These are phyloP conservation scores for Coniochaeta hoffmannii DNA, from an alignment of 2,329 filamentous ascomycete species.

Conservation along the genomic window DNA sequence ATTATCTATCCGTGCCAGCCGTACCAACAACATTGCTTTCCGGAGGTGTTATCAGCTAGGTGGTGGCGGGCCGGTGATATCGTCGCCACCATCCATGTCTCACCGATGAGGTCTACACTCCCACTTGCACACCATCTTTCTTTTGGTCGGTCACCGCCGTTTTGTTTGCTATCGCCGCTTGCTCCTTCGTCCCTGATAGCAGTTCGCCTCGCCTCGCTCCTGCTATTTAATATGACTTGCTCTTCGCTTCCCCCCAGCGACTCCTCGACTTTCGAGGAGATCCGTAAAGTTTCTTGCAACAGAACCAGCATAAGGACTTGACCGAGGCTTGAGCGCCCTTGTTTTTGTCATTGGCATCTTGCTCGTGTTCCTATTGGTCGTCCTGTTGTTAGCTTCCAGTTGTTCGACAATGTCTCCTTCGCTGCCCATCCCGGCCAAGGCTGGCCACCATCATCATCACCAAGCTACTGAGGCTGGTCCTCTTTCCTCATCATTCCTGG, in stretches of 20 bases:
- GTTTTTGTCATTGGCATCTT: background rate
- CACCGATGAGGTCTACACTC: conserved; percentile 2
- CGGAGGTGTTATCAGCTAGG: background rate
- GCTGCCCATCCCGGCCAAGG: background rate
- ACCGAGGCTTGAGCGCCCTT: background rate
- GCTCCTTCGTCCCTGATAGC: too few species aligned
- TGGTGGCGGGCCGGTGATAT: conserved; percentile 1
- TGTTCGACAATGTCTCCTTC: background rate
- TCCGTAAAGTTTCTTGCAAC: background rate
- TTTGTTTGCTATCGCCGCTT: background rate
- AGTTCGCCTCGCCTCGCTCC: background rate
- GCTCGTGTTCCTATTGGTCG: background rate
- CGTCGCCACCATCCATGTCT: conserved; percentile 1
- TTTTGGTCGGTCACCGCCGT: conserved; percentile 2
- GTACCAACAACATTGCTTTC: background rate
- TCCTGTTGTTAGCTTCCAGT: background rate
- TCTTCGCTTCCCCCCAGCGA: background rate
- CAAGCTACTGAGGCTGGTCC: background rate
- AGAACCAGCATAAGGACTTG: background rate
- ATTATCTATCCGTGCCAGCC: background rate
- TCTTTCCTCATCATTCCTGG: background rate
- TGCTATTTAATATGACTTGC: background rate
- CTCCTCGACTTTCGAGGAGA: background rate
- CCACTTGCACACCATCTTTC: background rate
- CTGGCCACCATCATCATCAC: background rate